Evolutionary conservation across 768 basidiomycete species (phyloP).

Genomic region (Filobasidium floriforme): DNA sequence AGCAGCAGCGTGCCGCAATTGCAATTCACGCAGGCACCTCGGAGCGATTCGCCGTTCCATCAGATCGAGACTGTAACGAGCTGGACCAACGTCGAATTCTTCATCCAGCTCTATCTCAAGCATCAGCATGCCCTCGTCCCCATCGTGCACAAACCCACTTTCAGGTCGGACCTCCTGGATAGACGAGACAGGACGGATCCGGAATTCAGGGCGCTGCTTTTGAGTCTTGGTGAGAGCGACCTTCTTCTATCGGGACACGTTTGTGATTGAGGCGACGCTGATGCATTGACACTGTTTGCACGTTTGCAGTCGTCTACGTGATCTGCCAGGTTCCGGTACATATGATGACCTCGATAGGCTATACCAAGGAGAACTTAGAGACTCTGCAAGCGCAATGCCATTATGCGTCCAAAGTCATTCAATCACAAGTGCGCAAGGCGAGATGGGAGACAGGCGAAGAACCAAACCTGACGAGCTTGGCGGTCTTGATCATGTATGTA

Average conservation of each 20-base stretch:
- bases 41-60: no score
- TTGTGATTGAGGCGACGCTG: background rate
- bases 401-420: background rate
- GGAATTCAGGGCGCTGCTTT: conserved; percentile 22
- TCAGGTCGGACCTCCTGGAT: conserved; percentile 27
- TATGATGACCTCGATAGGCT: conserved; percentile 8
- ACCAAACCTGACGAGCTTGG: background rate
- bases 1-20: no score
- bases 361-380: conserved; percentile 11
- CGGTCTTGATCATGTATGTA: conserved; percentile 2
- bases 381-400: conserved; percentile 11
- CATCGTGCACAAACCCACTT: conserved; percentile 34
- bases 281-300: no score
- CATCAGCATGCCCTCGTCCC: conserved; percentile 32
- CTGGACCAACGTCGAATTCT: conserved; percentile 5
- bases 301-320: conserved; percentile 14
- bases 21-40: no score
- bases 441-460: background rate
- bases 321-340: conserved; percentile 15
- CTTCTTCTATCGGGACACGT: background rate
- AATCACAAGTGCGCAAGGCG: background rate
- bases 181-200: conserved; percentile 28
- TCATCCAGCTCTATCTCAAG: conserved; percentile 29
- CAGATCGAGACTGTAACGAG: no score
- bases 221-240: conserved; percentile 16